Evolutionary conservation across 2,329 filamentous ascomycete genomes (phyloP), one percentile per base, ranked within the genome.

Genomic region (Diplodia seriata): DNA sequence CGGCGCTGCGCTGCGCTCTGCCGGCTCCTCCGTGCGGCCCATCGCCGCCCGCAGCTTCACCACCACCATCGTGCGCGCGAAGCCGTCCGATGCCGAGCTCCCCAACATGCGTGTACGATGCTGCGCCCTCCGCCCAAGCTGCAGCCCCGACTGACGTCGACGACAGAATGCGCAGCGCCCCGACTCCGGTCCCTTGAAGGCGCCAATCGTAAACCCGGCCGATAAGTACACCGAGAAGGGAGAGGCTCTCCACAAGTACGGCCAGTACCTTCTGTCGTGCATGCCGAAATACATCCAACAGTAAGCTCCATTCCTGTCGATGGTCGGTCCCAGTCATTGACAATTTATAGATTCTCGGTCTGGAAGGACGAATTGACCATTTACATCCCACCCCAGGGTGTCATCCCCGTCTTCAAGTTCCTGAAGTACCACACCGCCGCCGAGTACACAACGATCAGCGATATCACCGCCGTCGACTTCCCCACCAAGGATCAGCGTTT

Each of bases 311-410:
- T 23, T 3, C 11, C 11, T 7, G 20, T 43, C 57, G 51, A 26
- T 61, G 68, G 18, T 29, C 14, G 8, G 53, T 15, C 47, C 23
- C 11, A 33, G 6, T 36, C 31, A 33, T 51, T 70, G 53, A 70
- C 64, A 18, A 6, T n/a, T 29, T 15, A n/a, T 70, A 83, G 81
- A 68, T 98, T 98, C 84, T 97, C 94, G 14, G 94, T 99, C 67
- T 99, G 95, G 95, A 99, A 99, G 84, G 95, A 99, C 79, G 95
- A 99, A 82, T 89, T 99, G 78, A 93, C 91, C 74, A 92, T 97
- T 79, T 94, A 96, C 82, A 95, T 98, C 76, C 86, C 92, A 57
- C 95, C 95, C 1, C 83, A 91, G 47, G 95, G 93, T 73, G 89
- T 98, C 74, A 88, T 97, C 73, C 95, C 95, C 49, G 91, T 97